Base-by-base conservation (phyloP, 2,329 filamentous ascomycete species). In the Chrysoporthe deuterocubensis region DNA sequence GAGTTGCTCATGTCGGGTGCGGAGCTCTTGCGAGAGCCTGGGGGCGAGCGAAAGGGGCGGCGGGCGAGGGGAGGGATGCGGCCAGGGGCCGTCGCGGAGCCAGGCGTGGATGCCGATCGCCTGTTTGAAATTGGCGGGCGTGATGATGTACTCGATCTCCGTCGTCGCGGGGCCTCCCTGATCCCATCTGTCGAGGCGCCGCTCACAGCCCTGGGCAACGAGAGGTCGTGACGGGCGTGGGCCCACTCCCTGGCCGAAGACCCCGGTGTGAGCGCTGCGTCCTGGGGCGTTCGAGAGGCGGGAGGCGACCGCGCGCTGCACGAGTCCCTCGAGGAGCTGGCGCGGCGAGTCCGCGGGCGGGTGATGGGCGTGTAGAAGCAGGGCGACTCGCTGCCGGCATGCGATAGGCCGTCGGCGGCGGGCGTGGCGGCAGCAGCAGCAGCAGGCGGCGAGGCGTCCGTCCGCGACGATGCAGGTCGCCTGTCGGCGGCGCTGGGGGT, bases 21-120 rank as follows among this genome's bases (percentile, higher is more conserved):
- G 34, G 84, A 77, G 75, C 85, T 87, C 76, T 83, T 85, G 71
- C 87, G 84, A 69, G 85, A 85, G 72, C 83, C 84, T 48, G 86
- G 87, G 34, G 85, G 87, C 37, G 85, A 87, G 69, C 86, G 82
- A 71, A 87, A 87, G 9, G 81, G 79, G 65, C 86, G 83, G 26
- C 26, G 26, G 26, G 26, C 26, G 74, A 87, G 87, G 8, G 85
- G 85, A 18, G 85, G 84, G 52, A 87, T 80, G 34, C 74, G 76
- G 56, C 75, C 74, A 50, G 66, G 54, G 21, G 75, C 73, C 59
- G 74, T 71, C 68, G 71, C 71, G 52, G 75, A 72, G 70, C 66
- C 75, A 64, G 75, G 74, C 59, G 79, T 81, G 37, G 79, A 61
- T 34, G 43, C 42, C 21, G 59, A 34, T 61, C 37, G 78, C 71